Conservation (phyloP, 2,329 filamentous ascomycete genomes). For the Ophiostoma sp. region DNA sequence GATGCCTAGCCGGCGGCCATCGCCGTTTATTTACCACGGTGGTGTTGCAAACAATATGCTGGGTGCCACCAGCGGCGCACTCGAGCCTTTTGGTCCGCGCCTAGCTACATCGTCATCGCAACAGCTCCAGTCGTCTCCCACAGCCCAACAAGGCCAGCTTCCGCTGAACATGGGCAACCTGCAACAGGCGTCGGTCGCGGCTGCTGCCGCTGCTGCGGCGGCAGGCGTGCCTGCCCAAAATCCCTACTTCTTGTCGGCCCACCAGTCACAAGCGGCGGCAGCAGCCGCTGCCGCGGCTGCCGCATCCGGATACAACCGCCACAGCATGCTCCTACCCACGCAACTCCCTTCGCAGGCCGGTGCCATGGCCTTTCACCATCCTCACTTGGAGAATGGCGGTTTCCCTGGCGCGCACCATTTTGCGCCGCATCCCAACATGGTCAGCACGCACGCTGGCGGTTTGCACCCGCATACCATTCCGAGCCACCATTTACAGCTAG, state of each 20-base stretch:
- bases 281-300: slow-evolving; percentile 32
- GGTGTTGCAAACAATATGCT: not conserved
- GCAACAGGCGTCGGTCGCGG: slow-evolving; percentile 47
- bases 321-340: slow-evolving; percentile 61
- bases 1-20: slow-evolving; percentile 54
- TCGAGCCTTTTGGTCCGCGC: slow-evolving; percentile 59
- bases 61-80: slow-evolving; percentile 4
- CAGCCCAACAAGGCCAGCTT: slow-evolving; percentile 48
- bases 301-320: slow-evolving; percentile 45
- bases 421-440: not conserved
- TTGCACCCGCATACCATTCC: slow-evolving; percentile 25
- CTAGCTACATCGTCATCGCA: slow-evolving; percentile 47
- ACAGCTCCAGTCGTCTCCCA: slow-evolving; percentile 55
- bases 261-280: slow-evolving; percentile 55
- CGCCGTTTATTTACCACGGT: slow-evolving; percentile 61
- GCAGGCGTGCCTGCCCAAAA: slow-evolving; percentile 49
- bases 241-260: slow-evolving; percentile 47
- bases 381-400: slow-evolving; percentile 22
- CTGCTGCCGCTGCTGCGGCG: slow-evolving; percentile 52
- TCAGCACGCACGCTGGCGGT: slow-evolving; percentile 16
- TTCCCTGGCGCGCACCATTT: slow-evolving; percentile 22
- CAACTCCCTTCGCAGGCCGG: slow-evolving; percentile 51
- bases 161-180: slow-evolving; percentile 58
- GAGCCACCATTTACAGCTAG: slow-evolving; percentile 22
- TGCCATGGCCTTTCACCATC: slow-evolving; percentile 27